Evolutionary conservation across 495 filamentous ascomycete genomes (phyloP).

Genomic region (Neurospora pannonica): DNA sequence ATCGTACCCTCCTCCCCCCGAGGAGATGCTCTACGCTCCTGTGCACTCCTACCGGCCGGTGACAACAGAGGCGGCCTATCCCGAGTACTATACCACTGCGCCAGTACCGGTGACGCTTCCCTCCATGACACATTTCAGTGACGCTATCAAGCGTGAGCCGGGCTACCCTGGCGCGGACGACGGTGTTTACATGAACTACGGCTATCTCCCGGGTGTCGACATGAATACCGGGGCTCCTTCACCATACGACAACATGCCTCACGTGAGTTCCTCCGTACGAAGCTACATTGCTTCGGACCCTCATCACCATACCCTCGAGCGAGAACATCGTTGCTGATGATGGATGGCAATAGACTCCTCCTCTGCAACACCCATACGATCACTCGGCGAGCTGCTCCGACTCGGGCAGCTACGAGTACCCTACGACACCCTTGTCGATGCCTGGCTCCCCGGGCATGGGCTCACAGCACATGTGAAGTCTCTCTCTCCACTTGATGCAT

Average conservation of each 20-base stretch:
- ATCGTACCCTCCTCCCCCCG: conserved; percentile 55
- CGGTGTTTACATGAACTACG: conserved; percentile 69
- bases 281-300: conserved; percentile 1
- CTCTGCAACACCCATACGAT: conserved; percentile 73
- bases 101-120: conserved; percentile 53
- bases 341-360: conserved; percentile 60
- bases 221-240: conserved; percentile 38
- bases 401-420: conserved; percentile 48
- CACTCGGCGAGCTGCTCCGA: conserved; percentile 57
- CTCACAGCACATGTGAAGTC: conserved; percentile 19
- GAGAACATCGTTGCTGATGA: conserved; percentile 39
- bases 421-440: conserved; percentile 59
- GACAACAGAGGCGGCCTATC: conserved; percentile 51
- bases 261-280: conserved; percentile 48
- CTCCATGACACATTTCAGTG: conserved; percentile 53
- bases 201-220: conserved; percentile 64
- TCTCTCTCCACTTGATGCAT: background rate
- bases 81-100: conserved; percentile 54
- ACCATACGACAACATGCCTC: conserved; percentile 56
- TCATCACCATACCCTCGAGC: conserved; percentile 23
- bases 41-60: conserved; percentile 57
- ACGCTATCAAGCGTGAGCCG: conserved; percentile 51
- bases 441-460: conserved; percentile 50
- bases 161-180: conserved; percentile 48
- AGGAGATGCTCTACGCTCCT: conserved; percentile 53